phyloP scores from a whole-genome alignment of 129 eudicot genomes.

The Arctium minus region DNA sequence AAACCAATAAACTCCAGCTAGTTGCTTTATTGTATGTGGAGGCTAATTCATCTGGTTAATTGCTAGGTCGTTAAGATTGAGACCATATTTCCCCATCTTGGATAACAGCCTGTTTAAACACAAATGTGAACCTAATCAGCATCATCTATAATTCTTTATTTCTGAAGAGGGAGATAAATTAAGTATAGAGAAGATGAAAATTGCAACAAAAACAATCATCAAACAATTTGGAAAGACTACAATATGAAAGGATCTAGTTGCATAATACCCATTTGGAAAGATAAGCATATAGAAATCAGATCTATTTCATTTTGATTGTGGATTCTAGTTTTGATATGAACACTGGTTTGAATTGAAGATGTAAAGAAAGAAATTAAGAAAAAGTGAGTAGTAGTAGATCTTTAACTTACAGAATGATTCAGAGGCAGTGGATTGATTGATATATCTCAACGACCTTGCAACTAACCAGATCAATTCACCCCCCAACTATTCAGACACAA shows the following conservation, averaged over 20 bases:
- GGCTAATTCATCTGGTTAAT: background rate
- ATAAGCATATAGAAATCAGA: background rate
- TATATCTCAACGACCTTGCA: constrained; percentile 20
- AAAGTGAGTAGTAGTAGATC: background rate
- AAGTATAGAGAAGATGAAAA: background rate
- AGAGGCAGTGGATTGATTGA: background rate
- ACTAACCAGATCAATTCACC: constrained; percentile 18
- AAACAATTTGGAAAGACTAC: background rate
- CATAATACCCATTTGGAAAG: background rate
- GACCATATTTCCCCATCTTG: background rate
- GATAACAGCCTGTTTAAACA: background rate
- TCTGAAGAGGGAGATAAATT: too few relatives aligned
- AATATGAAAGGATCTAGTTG: too few relatives aligned
- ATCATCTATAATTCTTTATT: background rate
- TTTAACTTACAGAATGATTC: constrained; percentile 12
- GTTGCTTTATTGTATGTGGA: background rate
- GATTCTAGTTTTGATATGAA: background rate
- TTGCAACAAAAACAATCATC: background rate
- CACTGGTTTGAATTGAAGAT: background rate
- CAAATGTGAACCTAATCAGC: background rate
- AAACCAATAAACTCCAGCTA: background rate
- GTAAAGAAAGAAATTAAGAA: background rate
- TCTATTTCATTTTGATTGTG: background rate
- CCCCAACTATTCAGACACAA: background rate
- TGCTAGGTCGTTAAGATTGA: background rate